Evolutionary conservation across 441 rosid genomes (phyloP).

Genomic region (Populus hybrid): DNA sequence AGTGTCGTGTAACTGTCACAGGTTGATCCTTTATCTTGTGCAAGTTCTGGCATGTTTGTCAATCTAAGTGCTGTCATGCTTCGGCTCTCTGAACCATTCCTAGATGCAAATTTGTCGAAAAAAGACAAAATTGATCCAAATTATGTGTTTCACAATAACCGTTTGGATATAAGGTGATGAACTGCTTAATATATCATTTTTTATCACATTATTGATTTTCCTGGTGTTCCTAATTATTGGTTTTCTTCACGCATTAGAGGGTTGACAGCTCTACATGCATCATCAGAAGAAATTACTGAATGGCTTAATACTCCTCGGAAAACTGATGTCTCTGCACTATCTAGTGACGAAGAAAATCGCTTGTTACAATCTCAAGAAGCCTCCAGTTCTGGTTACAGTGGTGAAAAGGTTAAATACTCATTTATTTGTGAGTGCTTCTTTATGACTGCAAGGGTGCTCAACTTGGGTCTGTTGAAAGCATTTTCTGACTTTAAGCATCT

Average conservation of each 20-base stretch:
- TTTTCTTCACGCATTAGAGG: conserved; percentile 48
- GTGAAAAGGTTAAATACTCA: conserved; percentile 44
- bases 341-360: conserved; percentile 45
- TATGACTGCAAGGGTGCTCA: conserved; percentile 96
- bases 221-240: conserved; percentile 20
- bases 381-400: conserved; percentile 59
- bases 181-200: conserved; percentile 1
- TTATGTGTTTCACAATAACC: conserved; percentile 64
- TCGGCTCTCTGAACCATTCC: conserved; percentile 84
- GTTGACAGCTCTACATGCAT: conserved; percentile 86
- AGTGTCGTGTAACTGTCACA: conserved; percentile 33
- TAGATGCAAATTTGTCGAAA: conserved; percentile 74
- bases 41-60: conserved; percentile 98
- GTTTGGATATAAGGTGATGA: conserved; percentile 77
- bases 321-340: conserved; percentile 26
- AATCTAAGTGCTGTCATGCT: conserved; percentile 97
- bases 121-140: conserved; percentile 84
- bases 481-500: conserved; percentile 98
- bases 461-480: conserved; percentile 91
- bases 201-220: neutral
- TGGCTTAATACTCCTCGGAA: conserved; percentile 56
- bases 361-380: conserved; percentile 77
- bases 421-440: conserved; percentile 98
- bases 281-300: conserved; percentile 85
- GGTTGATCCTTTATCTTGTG: conserved; percentile 94